These are phyloP conservation scores for Chaetomium strumarium DNA, from an alignment of 2,329 filamentous ascomycete genomes.

Conservation along the genomic window DNA sequence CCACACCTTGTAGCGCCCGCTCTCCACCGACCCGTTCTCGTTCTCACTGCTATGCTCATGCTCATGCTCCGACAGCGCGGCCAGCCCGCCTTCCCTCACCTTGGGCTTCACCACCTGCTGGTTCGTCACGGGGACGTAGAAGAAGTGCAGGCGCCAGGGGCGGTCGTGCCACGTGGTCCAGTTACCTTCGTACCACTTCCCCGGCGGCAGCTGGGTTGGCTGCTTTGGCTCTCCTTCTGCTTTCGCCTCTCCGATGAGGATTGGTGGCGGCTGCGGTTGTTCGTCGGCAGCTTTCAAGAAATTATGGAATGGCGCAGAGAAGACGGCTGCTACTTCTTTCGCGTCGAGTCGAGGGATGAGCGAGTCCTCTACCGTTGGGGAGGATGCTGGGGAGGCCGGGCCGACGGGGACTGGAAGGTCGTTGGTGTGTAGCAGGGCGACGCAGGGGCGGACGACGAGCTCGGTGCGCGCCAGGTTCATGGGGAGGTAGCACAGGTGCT, in stretches of 20 bases:
- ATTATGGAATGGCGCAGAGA: constrained; percentile 81
- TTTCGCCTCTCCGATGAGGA: background rate
- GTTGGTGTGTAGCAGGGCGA: constrained; percentile 68
- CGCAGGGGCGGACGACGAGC: constrained; percentile 67
- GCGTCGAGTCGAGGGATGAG: constrained; percentile 79
- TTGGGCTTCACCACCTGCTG: constrained; percentile 60
- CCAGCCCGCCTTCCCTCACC: constrained; percentile 35
- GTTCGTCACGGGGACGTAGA: constrained; percentile 74
- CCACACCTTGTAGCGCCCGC: constrained; percentile 73
- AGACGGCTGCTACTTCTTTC: constrained; percentile 88
- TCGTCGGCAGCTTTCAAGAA: constrained; percentile 54
- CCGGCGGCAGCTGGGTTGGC: constrained; percentile 35
- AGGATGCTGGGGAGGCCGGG: background rate
- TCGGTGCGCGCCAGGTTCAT: constrained; percentile 68
- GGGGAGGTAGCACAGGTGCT: constrained; percentile 81
- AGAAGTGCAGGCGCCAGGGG: constrained; percentile 85
- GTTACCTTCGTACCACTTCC: constrained; percentile 76
- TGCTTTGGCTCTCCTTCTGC: constrained; percentile 15
- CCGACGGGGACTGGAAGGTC: constrained; percentile 27
- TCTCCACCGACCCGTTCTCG: constrained; percentile 39
- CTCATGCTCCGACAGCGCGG: constrained; percentile 35
- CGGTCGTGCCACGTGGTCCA: constrained; percentile 76
- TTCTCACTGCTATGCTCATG: constrained; percentile 16
- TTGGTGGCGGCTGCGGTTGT: constrained; percentile 24
- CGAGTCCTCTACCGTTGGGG: constrained; percentile 53